Conservation (phyloP, 352 stramenopile genomes). For the Pythium phragmiticola region DNA sequence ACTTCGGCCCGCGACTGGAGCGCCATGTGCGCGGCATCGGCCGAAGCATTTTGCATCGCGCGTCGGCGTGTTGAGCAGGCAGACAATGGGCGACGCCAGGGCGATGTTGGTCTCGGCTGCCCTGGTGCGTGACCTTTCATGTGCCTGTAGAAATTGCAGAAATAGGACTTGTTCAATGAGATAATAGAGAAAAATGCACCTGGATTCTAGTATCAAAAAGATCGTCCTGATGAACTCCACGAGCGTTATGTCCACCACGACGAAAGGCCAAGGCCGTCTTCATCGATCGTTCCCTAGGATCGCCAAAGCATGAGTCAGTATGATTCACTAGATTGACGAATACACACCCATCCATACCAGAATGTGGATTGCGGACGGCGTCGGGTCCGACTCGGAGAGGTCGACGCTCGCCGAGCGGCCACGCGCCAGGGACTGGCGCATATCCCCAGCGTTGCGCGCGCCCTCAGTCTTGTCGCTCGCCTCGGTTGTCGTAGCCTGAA, state of each 20-base stretch:
- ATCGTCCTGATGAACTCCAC: not conserved
- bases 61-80: not conserved
- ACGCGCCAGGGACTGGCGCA: slow-evolving; percentile 68
- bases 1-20: slow-evolving; percentile 55
- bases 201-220: slow-evolving; percentile 4
- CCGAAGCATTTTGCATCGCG: slow-evolving; percentile 14
- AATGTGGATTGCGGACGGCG: slow-evolving; percentile 81
- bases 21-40: not conserved
- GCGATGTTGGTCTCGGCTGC: not conserved
- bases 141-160: slow-evolving; percentile 3
- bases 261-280: slow-evolving; percentile 78
- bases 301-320: not conserved
- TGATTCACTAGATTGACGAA: not conserved
- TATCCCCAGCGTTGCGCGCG: slow-evolving; percentile 43
- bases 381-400: slow-evolving; percentile 79
- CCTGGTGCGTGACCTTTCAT: slow-evolving; percentile 10
- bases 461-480: slow-evolving; percentile 58
- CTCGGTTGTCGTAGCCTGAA: slow-evolving; percentile 83
- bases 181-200: not conserved
- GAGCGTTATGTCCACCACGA: slow-evolving; percentile 68
- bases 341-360: slow-evolving; percentile 37
- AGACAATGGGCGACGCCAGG: too few species aligned
- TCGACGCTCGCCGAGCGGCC: slow-evolving; percentile 82
- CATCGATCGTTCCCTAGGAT: slow-evolving; percentile 80
- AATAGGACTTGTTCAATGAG: not conserved